These are phyloP conservation scores for Volvariella volvacea DNA, from an alignment of 1,284 basidiomycete genomes.

Conservation along the genomic window DNA sequence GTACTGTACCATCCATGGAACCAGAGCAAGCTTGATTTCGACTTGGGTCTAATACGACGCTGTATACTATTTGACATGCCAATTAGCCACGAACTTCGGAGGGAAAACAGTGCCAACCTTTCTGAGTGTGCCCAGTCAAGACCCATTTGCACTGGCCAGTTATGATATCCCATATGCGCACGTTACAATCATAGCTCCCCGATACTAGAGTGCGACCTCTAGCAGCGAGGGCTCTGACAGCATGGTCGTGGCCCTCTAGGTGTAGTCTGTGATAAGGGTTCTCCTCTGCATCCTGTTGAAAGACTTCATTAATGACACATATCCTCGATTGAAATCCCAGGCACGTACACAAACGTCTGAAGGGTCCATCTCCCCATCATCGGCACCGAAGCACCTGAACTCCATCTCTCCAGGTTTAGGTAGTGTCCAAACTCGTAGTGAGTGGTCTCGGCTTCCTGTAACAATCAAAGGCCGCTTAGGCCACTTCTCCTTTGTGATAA, in stretches of 20 bases:
- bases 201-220: conserved; percentile 85
- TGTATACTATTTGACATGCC: conserved; percentile 62
- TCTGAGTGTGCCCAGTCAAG: conserved; percentile 83
- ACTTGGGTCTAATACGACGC: conserved; percentile 79
- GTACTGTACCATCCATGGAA: conserved; percentile 94
- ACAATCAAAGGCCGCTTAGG: conserved; percentile 85
- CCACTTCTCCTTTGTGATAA: conserved; percentile 65
- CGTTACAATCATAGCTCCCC: conserved; percentile 92
- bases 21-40: conserved; percentile 89
- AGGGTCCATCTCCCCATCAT: conserved; percentile 62
- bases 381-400: conserved; percentile 64
- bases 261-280: conserved; percentile 88
- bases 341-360: conserved; percentile 49
- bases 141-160: conserved; percentile 81
- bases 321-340: conserved; percentile 3
- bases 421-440: conserved; percentile 85
- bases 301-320: conserved; percentile 9
- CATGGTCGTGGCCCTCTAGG: conserved; percentile 84
- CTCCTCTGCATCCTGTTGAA: conserved; percentile 64
- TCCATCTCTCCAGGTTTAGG: conserved; percentile 75
- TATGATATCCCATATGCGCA: conserved; percentile 92
- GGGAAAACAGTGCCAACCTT: conserved; percentile 53
- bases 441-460: conserved; percentile 89
- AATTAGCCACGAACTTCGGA: background rate
- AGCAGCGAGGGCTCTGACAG: conserved; percentile 88